Evolutionary conservation across 495 filamentous ascomycete genomes (phyloP).

Genomic region (Neurospora pannonica): DNA sequence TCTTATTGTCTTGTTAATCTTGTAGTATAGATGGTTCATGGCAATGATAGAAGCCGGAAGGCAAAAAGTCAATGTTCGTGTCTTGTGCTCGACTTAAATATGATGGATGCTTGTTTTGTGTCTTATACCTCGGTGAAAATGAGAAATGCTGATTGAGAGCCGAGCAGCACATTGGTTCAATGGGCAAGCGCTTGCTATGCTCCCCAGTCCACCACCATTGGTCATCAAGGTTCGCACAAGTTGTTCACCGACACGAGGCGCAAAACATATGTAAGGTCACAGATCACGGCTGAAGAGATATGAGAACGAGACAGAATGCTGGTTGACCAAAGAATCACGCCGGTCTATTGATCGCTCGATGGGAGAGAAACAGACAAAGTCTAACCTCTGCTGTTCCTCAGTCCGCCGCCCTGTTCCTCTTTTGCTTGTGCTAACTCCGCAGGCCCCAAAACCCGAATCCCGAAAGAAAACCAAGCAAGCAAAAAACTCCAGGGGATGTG

Average conservation of each 20-base stretch:
- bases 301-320: neutral
- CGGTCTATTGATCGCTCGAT: neutral
- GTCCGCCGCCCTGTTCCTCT: neutral
- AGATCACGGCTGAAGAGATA: neutral
- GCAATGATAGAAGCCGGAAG: slow-evolving; percentile 16
- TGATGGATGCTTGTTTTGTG: neutral
- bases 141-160: no score
- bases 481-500: neutral
- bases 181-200: neutral
- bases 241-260: neutral
- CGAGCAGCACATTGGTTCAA: neutral
- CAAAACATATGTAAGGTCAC: neutral
- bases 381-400: neutral
- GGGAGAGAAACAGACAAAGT: neutral
- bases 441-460: neutral
- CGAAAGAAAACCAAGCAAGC: neutral
- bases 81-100: neutral
- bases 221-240: neutral
- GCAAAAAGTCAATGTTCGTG: neutral
- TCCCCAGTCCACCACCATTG: neutral
- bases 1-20: slow-evolving; percentile 17
- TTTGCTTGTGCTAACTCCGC: neutral
- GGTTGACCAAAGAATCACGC: neutral
- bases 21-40: slow-evolving; percentile 26
- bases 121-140: no score